Evolutionary conservation across 805 yeast genomes (phyloP).

Genomic region (Cyberlindnera bimundalis): DNA sequence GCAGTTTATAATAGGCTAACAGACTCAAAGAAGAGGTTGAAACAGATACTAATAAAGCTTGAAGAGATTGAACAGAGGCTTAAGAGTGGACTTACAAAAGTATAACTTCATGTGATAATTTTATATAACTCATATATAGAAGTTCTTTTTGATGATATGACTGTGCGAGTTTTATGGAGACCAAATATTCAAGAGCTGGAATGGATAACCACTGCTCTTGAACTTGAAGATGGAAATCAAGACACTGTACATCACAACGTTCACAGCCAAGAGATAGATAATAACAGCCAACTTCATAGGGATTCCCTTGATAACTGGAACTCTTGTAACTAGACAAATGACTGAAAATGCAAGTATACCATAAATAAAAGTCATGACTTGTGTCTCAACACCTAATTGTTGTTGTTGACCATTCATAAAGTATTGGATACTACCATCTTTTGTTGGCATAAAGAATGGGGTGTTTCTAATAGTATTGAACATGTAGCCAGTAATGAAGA

Average conservation of each 20-base stretch:
- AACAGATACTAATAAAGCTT: conserved; percentile 28
- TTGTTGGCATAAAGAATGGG: conserved; percentile 47
- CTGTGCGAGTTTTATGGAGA: conserved; percentile 17
- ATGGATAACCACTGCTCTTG: conserved; percentile 80
- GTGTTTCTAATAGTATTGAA: conserved; percentile 76
- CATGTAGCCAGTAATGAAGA: conserved; percentile 90
- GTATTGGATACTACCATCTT: conserved; percentile 39
- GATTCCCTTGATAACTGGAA: conserved; percentile 45
- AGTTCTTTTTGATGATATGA: background rate
- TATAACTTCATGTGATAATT: too few relatives aligned
- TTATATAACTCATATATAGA: background rate
- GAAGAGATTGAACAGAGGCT: conserved; percentile 32
- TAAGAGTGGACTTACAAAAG: conserved; percentile 7
- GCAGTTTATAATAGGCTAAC: conserved; percentile 26
- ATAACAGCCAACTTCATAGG: conserved; percentile 49
- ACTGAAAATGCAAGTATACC: conserved; percentile 61
- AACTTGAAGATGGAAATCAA: conserved; percentile 61
- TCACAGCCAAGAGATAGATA: conserved; percentile 37
- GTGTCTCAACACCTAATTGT: conserved; percentile 89
- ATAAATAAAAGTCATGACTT: conserved; percentile 71
- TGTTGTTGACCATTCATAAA: conserved; percentile 60
- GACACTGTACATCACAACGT: conserved; percentile 60
- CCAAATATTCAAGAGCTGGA: conserved; percentile 44
- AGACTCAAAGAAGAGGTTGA: conserved; percentile 25
- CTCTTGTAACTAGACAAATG: conserved; percentile 54